Evolutionary conservation across 1,284 basidiomycete genomes (phyloP).

Genomic region (Tilletia setariae): DNA sequence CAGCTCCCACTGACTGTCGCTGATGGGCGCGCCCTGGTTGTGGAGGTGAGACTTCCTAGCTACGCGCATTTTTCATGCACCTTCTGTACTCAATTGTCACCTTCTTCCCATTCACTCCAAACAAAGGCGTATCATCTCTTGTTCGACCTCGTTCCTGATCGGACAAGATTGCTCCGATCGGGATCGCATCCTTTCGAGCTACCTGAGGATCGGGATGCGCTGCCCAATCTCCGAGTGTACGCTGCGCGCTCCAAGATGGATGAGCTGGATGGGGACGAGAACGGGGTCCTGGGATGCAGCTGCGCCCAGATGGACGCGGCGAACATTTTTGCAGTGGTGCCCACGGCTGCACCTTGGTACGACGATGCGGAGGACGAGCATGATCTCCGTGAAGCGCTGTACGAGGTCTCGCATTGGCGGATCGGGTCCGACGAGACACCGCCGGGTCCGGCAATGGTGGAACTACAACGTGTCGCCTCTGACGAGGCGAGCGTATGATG

Average conservation of each 20-base stretch:
- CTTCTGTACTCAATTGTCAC: not conserved
- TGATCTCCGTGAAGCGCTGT: not conserved
- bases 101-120: not conserved
- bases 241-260: not conserved
- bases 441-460: too few relatives aligned
- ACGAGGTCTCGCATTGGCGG: conserved; percentile 4
- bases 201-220: not conserved
- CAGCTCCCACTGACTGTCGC: not conserved
- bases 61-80: not conserved
- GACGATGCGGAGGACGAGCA: not conserved
- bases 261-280: not conserved
- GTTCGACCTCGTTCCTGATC: not conserved
- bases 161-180: not conserved
- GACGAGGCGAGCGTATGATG: too few relatives aligned
- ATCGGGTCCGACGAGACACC: not conserved
- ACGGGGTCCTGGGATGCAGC: not conserved
- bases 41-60: not conserved
- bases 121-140: not conserved
- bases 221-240: not conserved
- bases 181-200: conserved; percentile 2
- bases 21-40: not conserved
- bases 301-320: conserved; percentile 14
- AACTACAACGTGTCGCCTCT: too few relatives aligned
- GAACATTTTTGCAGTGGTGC: not conserved
- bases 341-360: not conserved